Evolutionary conservation across 1,139 yeast species (phyloP).

Genomic region (Debaryomyces subglobosus): DNA sequence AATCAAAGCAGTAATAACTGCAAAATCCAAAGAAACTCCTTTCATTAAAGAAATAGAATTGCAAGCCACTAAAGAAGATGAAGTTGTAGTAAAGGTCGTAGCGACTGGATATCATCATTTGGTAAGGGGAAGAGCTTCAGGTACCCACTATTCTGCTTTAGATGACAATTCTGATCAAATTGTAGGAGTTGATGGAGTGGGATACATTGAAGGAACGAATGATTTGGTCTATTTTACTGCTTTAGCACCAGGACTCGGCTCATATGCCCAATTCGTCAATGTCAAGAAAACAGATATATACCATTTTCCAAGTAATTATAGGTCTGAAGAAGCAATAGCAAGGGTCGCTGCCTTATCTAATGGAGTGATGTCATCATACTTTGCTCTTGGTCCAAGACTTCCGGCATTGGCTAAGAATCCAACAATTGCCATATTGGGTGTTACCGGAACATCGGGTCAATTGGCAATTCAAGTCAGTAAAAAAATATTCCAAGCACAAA

Average conservation of each 20-base stretch:
- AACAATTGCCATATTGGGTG: conserved; percentile 20
- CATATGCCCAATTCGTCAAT: conserved; percentile 8
- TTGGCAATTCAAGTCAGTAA: conserved; percentile 20
- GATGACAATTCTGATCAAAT: background rate
- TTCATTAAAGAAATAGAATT: background rate
- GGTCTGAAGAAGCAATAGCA: conserved; percentile 3
- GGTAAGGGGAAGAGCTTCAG: conserved; percentile 20
- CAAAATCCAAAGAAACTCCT: background rate
- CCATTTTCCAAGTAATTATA: conserved; percentile 2
- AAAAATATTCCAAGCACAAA: conserved; percentile 16
- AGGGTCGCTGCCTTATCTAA: conserved; percentile 9
- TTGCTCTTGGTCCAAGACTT: conserved; percentile 5
- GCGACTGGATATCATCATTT: conserved; percentile 22
- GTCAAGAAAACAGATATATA: conserved; percentile 3
- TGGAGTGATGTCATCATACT: conserved; percentile 4
- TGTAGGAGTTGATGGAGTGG: conserved; percentile 9
- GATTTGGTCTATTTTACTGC: conserved; percentile 8
- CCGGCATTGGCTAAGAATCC: conserved; percentile 10
- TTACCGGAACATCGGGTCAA: conserved; percentile 22
- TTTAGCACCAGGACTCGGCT: conserved; percentile 3
- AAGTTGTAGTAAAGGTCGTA: conserved; percentile 18
- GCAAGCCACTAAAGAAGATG: background rate
- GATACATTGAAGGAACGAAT: conserved; percentile 2
- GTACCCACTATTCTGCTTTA: conserved; percentile 18
- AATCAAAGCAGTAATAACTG: background rate